phyloP scores from a whole-genome alignment of 2,329 filamentous ascomycete species.

The Zymoseptoria tritici region DNA sequence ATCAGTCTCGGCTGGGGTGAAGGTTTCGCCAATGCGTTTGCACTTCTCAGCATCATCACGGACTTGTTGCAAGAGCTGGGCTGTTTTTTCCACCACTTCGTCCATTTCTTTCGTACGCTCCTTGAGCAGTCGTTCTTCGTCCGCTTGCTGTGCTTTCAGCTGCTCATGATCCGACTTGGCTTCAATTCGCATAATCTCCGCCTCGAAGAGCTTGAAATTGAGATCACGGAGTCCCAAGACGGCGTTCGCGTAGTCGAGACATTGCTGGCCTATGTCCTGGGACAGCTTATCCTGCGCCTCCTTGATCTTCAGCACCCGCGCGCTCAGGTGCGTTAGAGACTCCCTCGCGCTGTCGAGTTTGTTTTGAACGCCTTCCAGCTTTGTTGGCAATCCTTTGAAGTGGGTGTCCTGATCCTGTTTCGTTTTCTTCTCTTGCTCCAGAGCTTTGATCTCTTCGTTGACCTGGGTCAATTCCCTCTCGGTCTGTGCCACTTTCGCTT shows the following conservation, averaged over 20 bases:
- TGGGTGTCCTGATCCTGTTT: constrained; percentile 54
- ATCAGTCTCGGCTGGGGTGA: constrained; percentile 22
- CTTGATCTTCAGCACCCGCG: constrained; percentile 45
- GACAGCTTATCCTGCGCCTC: constrained; percentile 27
- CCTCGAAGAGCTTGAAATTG: constrained; percentile 59
- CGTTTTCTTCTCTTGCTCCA: constrained; percentile 2
- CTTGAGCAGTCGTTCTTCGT: constrained; percentile 48
- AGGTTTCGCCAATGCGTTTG: constrained; percentile 13
- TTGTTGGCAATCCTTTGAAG: constrained; percentile 61
- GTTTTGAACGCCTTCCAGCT: constrained; percentile 53
- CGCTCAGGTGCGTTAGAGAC: constrained; percentile 36
- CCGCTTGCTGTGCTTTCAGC: constrained; percentile 47
- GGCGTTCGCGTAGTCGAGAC: constrained; percentile 51
- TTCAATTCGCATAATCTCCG: constrained; percentile 66
- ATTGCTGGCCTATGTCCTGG: constrained; percentile 31
- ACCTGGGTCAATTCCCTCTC: too few relatives aligned
- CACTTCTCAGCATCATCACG: constrained; percentile 14
- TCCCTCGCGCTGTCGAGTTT: constrained; percentile 38
- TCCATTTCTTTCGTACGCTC: constrained; percentile 37
- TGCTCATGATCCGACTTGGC: constrained; percentile 70
- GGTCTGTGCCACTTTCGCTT: too few relatives aligned
- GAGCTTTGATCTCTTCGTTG: too few relatives aligned
- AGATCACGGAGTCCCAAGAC: constrained; percentile 56
- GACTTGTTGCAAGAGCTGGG: constrained; percentile 6
- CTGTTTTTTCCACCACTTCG: constrained; percentile 24